A percentile compares a stretch with the other conserved stretches of the same genome.
Conservation (phyloP, 441 rosid species). For the Croton laevigatus region DNA sequence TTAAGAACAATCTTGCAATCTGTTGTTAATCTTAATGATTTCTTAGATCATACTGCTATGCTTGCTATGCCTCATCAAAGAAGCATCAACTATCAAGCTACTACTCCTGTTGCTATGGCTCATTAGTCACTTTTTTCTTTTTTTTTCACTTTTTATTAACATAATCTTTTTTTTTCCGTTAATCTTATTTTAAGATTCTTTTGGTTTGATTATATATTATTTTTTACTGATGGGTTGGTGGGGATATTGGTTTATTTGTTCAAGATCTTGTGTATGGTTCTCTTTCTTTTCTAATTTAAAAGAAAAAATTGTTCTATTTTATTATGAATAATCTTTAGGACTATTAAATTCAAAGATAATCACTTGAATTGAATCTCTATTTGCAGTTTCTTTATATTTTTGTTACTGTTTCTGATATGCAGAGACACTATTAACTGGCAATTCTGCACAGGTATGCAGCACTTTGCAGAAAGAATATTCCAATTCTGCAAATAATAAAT, state of each 20-base stretch:
- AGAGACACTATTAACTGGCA: slow-evolving; percentile 10
- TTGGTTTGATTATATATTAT: slow-evolving; percentile 9
- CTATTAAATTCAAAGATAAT: slow-evolving; percentile 7
- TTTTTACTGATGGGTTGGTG: neutral
- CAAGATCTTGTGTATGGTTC: slow-evolving; percentile 3
- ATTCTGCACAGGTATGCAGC: slow-evolving; percentile 19
- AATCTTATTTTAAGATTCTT: neutral
- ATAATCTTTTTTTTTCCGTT: neutral
- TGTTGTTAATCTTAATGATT: slow-evolving; percentile 81
- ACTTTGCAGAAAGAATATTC: neutral
- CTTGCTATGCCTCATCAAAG: slow-evolving; percentile 90
- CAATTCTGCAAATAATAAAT: neutral
- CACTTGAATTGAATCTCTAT: neutral
- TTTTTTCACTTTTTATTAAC: neutral
- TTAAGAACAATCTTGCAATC: slow-evolving; percentile 70
- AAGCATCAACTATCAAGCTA: slow-evolving; percentile 48
- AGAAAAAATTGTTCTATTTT: slow-evolving; percentile 11
- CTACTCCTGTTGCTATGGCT: slow-evolving; percentile 59
- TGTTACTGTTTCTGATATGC: slow-evolving; percentile 8
- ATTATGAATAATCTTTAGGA: slow-evolving; percentile 26
- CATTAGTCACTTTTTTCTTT: slow-evolving; percentile 35
- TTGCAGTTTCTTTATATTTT: neutral
- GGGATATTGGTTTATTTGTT: slow-evolving; percentile 35
- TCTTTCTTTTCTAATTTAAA: neutral
- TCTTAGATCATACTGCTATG: slow-evolving; percentile 96